These are phyloP conservation scores for Teratosphaeriaceae sp. DNA, from an alignment of 2,329 filamentous ascomycete genomes.

Conservation along the genomic window DNA sequence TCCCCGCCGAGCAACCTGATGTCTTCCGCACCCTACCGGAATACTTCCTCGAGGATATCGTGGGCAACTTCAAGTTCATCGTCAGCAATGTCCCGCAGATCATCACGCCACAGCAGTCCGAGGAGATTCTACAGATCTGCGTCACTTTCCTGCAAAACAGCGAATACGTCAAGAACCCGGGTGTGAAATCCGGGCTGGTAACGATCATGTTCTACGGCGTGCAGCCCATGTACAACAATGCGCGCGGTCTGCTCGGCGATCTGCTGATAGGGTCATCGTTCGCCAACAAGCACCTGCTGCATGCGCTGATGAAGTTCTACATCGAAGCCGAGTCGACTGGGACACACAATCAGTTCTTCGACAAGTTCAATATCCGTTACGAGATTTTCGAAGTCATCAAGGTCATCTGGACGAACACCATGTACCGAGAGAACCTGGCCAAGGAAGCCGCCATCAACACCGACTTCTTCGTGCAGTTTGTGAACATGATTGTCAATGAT, in stretches of 20 bases:
- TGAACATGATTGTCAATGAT: slow-evolving; percentile 92
- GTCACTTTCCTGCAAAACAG: slow-evolving; percentile 87
- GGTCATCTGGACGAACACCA: slow-evolving; percentile 82
- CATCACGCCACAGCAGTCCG: slow-evolving; percentile 80
- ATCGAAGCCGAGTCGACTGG: slow-evolving; percentile 87
- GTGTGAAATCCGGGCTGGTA: slow-evolving; percentile 87
- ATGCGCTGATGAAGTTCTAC: slow-evolving; percentile 95
- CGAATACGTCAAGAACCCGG: slow-evolving; percentile 94
- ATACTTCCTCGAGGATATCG: slow-evolving; percentile 88
- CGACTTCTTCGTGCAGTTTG: slow-evolving; percentile 92
- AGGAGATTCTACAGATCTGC: slow-evolving; percentile 85
- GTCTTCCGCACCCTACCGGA: slow-evolving; percentile 85
- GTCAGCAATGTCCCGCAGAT: slow-evolving; percentile 78
- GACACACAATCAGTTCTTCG: slow-evolving; percentile 82
- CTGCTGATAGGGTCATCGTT: slow-evolving; percentile 74
- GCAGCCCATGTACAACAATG: slow-evolving; percentile 67
- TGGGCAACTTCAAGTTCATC: slow-evolving; percentile 96
- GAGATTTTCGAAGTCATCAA: slow-evolving; percentile 99
- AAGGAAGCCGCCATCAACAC: slow-evolving; percentile 81
- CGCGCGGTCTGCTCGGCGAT: slow-evolving; percentile 78
- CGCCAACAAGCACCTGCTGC: slow-evolving; percentile 81
- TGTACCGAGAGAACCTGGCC: slow-evolving; percentile 79
- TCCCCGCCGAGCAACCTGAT: slow-evolving; percentile 61
- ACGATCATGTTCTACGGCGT: slow-evolving; percentile 86
- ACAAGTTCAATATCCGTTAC: slow-evolving; percentile 98